Percentiles rank a stretch among this genome's conserved stretches.
These are phyloP conservation scores for Colletotrichum noveboracense DNA, from an alignment of 2,329 filamentous ascomycete genomes.

Conservation along the genomic window DNA sequence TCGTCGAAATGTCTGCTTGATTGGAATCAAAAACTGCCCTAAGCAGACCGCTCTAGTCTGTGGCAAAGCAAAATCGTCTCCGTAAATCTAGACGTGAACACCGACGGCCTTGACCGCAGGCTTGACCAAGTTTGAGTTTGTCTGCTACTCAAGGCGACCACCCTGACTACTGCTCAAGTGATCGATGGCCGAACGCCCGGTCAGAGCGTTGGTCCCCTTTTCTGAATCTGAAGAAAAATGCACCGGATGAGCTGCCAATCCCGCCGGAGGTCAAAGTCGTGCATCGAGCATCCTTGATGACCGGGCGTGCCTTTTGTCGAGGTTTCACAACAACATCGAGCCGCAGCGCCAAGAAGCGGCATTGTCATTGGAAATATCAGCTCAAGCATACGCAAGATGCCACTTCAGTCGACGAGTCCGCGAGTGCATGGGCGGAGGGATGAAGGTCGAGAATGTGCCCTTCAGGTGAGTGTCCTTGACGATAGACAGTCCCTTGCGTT, in stretches of 20 bases:
- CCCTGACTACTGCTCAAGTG: not conserved
- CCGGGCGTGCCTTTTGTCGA: not conserved
- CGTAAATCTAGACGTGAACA: not conserved
- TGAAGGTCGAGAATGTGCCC: not conserved
- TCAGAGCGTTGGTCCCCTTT: conserved; percentile 9
- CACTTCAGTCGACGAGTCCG: not conserved
- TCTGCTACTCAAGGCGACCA: not conserved
- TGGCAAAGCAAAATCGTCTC: not conserved
- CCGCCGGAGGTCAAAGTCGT: not conserved
- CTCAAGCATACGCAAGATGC: not conserved
- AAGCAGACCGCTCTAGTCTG: not conserved
- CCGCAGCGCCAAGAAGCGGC: not conserved
- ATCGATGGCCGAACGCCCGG: conserved; percentile 3
- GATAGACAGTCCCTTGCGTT: not conserved
- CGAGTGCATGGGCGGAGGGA: not conserved
- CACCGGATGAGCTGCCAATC: not conserved
- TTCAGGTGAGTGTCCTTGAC: not conserved
- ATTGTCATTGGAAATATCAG: not conserved
- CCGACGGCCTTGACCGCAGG: not conserved
- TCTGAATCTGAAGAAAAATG: not conserved
- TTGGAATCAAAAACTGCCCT: not conserved
- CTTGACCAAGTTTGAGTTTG: not conserved
- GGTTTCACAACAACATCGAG: not conserved
- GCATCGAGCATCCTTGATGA: not conserved
- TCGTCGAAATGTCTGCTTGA: not conserved